Base-by-base conservation (phyloP, 164 flowering plant genomes). In the Malania oleifera region DNA sequence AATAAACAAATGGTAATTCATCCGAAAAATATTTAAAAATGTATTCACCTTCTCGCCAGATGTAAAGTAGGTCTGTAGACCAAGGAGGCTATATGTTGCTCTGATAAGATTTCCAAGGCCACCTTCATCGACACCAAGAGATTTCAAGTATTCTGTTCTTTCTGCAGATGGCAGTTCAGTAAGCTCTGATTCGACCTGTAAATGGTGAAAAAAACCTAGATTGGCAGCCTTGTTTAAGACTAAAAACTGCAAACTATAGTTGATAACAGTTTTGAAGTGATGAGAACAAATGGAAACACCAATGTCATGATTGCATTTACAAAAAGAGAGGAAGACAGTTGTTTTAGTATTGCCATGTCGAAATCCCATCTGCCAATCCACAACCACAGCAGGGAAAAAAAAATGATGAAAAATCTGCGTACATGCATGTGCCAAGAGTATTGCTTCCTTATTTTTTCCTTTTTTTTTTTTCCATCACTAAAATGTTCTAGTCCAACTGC, bases 81-180 rank as follows among this genome's bases (percentile, higher is more conserved):
- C 97, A 54, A 91, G 62, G 57, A 91, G 88, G 54, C 55, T 67
- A 75, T 95, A 91, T 59, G 99, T 89, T 68, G 80, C 82, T 67
- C 89, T 74, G 19, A 95, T 95, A 60, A 95, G 96, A 71, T 91
- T 91, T 49, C 96, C 97, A 57, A 95, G 89, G 54, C 99, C 96
- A 77, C 97, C 82, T 75, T 89, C 99, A 67, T 54, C 53, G 50
- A 83, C 93, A 61, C 97, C 96, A 57, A 88, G 89, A 64, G 97
- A 91, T 20, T 72, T 74, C 72, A 95, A 70, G 69, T 61, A 89
- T 38, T 91, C 97, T 28, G 48, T 62, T 61, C 99, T 73, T 65
- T 95, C 99, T 70, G 89, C 99, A 49, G 69, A 55, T 19, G 93
- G 84, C 70, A 95, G 90, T 69, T 91, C 99, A 57, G 88, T 72